These are phyloP conservation scores for Euphorbia pulcherrima DNA, from an alignment of 345 rosid species.

Conservation along the genomic window DNA sequence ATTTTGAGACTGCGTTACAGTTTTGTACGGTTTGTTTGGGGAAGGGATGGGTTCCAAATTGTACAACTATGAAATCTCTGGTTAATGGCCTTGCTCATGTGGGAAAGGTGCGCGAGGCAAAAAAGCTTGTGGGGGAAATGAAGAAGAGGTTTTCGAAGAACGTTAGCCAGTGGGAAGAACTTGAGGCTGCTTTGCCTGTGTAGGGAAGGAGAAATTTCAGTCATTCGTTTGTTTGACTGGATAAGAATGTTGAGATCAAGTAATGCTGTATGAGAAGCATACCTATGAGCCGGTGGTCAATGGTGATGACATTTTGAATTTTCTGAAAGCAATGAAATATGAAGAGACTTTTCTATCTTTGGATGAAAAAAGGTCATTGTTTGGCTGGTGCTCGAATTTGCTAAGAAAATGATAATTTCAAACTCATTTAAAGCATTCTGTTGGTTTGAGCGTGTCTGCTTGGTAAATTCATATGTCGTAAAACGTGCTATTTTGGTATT, in stretches of 20 bases:
- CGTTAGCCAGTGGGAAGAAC: constrained; percentile 62
- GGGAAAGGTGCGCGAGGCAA: constrained; percentile 59
- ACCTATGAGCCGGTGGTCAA: background rate
- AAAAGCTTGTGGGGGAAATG: constrained; percentile 43
- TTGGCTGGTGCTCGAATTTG: too few species aligned
- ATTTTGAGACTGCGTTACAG: constrained; percentile 56
- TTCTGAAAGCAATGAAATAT: background rate
- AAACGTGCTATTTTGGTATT: too few species aligned
- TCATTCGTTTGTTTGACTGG: background rate
- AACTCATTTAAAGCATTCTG: too few species aligned
- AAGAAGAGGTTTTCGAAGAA: constrained; percentile 55
- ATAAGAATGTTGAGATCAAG: background rate
- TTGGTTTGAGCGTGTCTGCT: too few species aligned
- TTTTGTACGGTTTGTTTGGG: constrained; percentile 57
- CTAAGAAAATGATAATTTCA: too few species aligned
- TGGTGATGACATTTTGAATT: background rate
- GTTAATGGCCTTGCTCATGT: constrained; percentile 55
- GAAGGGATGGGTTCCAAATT: constrained; percentile 68
- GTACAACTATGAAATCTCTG: constrained; percentile 53
- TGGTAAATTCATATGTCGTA: too few species aligned
- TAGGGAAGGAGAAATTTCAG: constrained; percentile 22
- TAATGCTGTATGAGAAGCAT: background rate
- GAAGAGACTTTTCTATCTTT: background rate
- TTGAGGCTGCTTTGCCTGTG: constrained; percentile 64
- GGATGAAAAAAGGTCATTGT: too few species aligned